phyloP scores from a whole-genome alignment of 805 yeast species.

The Candida awuae region DNA sequence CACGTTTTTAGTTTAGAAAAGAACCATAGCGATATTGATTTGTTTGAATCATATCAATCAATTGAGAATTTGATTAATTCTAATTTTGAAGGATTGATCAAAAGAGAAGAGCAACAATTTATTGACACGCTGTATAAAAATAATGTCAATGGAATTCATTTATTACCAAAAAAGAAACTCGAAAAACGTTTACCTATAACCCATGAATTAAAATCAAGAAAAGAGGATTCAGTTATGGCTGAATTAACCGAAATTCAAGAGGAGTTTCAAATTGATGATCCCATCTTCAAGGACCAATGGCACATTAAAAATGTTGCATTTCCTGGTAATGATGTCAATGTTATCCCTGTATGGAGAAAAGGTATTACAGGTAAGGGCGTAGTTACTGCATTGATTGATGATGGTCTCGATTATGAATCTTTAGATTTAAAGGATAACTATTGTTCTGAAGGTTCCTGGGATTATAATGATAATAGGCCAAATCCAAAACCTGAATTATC shows the following conservation, averaged over 20 bases:
- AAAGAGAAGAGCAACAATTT: slow-evolving; percentile 16
- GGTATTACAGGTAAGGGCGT: slow-evolving; percentile 76
- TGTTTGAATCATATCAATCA: slow-evolving; percentile 32
- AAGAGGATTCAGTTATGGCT: slow-evolving; percentile 45
- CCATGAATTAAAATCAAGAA: slow-evolving; percentile 11
- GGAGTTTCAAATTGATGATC: slow-evolving; percentile 65
- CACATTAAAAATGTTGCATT: slow-evolving; percentile 68
- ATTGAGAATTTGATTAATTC: slow-evolving; percentile 8
- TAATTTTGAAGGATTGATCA: background rate
- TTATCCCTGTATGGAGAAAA: slow-evolving; percentile 74
- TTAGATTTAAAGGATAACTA: slow-evolving; percentile 66
- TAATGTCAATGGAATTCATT: slow-evolving; percentile 42
- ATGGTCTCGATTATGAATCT: slow-evolving; percentile 81
- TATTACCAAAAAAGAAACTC: slow-evolving; percentile 46
- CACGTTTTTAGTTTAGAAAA: slow-evolving; percentile 56
- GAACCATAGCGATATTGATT: slow-evolving; percentile 25
- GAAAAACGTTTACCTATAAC: slow-evolving; percentile 53
- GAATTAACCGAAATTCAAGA: slow-evolving; percentile 40
- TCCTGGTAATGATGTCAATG: slow-evolving; percentile 83
- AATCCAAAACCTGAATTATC: slow-evolving; percentile 71
- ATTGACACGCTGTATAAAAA: slow-evolving; percentile 24
- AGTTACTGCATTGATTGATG: slow-evolving; percentile 86
- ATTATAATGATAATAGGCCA: slow-evolving; percentile 68
- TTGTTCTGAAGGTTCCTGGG: slow-evolving; percentile 81
- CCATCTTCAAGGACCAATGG: slow-evolving; percentile 83